Conservation (phyloP, 495 filamentous ascomycete species). For the Geopyxis carbonaria region DNA sequence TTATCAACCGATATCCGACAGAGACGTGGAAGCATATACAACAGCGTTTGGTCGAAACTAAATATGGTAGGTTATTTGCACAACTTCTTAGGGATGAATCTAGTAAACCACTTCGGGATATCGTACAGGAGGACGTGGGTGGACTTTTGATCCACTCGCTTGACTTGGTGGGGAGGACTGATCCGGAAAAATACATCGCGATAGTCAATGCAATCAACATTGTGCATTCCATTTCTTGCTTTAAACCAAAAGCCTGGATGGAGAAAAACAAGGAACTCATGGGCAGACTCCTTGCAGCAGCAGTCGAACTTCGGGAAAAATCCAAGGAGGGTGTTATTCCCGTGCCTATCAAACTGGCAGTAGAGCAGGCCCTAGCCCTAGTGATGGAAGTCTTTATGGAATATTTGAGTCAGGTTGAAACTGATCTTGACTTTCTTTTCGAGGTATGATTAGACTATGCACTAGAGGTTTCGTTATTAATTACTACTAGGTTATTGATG, state of each 20-base stretch:
- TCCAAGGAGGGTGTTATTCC: conserved; percentile 52
- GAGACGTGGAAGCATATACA: conserved; percentile 70
- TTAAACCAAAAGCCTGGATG: conserved; percentile 48
- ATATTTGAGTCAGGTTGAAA: conserved; percentile 53
- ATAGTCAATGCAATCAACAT: conserved; percentile 78
- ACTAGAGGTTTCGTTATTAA: conserved; percentile 6
- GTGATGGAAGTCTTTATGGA: conserved; percentile 71
- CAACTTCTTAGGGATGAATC: conserved; percentile 68
- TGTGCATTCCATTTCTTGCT: conserved; percentile 44
- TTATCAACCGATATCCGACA: conserved; percentile 78
- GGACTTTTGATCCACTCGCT: conserved; percentile 48
- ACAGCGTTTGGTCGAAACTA: conserved; percentile 56
- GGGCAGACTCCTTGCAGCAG: conserved; percentile 47
- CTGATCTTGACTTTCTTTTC: conserved; percentile 81
- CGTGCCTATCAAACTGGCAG: conserved; percentile 57
- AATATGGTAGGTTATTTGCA: conserved; percentile 84
- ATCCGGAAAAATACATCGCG: conserved; percentile 47
- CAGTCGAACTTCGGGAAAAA: conserved; percentile 56
- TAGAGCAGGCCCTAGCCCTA: conserved; percentile 75
- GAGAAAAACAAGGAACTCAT: conserved; percentile 56
- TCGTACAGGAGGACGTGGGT: conserved; percentile 55
- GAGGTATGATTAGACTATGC: conserved; percentile 23
- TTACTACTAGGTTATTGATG: conserved; percentile 45
- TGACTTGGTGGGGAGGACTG: conserved; percentile 39
- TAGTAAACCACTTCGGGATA: conserved; percentile 56